phyloP scores from a whole-genome alignment of 352 stramenopile genomes.

The Phytophthora litchii region DNA sequence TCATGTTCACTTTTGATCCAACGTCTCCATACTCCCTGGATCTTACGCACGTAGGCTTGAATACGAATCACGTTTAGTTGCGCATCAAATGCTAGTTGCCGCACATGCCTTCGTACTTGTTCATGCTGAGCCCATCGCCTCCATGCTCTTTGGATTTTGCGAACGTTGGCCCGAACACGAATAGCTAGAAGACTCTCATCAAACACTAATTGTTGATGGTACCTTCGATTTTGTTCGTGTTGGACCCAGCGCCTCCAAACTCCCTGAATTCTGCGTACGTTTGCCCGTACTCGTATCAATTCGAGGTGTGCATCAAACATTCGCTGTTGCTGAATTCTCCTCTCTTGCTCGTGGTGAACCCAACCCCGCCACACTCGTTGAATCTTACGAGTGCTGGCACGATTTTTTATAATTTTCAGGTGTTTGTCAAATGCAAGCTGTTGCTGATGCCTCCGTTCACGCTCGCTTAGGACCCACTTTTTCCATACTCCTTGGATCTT shows the following conservation, averaged over 20 bases:
- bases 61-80: slow-evolving; percentile 12
- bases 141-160: slow-evolving; percentile 17
- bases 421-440: slow-evolving; percentile 8
- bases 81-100: slow-evolving; percentile 1
- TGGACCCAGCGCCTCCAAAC: slow-evolving; percentile 14
- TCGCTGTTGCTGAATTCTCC: neutral
- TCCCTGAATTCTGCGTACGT: slow-evolving; percentile 27
- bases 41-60: slow-evolving; percentile 19
- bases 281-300: slow-evolving; percentile 5
- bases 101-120: neutral
- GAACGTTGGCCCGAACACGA: slow-evolving; percentile 1
- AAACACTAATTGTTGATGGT: slow-evolving; percentile 8
- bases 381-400: slow-evolving; percentile 12
- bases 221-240: slow-evolving; percentile 4
- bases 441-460: slow-evolving; percentile 10
- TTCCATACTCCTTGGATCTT: slow-evolving; percentile 22
- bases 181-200: slow-evolving; percentile 11
- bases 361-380: slow-evolving; percentile 28
- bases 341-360: slow-evolving; percentile 6
- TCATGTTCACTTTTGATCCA: slow-evolving; percentile 6
- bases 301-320: slow-evolving; percentile 10
- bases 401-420: slow-evolving; percentile 3
- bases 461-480: slow-evolving; percentile 3
- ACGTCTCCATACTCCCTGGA: slow-evolving; percentile 19
- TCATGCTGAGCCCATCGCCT: slow-evolving; percentile 1